Evolutionary conservation across 2,329 filamentous ascomycete genomes (phyloP), one percentile per base, ranked within the genome.

Genomic region (Sporothrix humicola): DNA sequence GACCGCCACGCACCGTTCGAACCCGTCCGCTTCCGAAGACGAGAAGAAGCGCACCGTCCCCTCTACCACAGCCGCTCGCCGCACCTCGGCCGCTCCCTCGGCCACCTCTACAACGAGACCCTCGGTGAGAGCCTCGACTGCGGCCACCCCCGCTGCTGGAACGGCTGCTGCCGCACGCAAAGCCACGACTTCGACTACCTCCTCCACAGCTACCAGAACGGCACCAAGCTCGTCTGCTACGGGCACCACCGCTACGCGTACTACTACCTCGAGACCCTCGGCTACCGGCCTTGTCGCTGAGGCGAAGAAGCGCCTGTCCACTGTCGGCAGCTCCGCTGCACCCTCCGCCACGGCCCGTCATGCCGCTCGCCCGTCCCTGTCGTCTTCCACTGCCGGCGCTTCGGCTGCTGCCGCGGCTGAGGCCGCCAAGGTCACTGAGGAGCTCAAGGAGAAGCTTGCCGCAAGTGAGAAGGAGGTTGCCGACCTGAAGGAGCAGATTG

Each of bases 391-490:
- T 13, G 79, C 79, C n/a, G 79, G 79, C 12, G 80, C 79, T n/a
- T 78, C 83, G 17, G 79, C 69, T 4, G 72, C 81, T 20, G 81
- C 82, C 58, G 80, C 83, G 48, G 82, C 84, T 26, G 79, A 83
- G 17, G 83, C 84, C 8, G 79, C 85, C 23, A 90, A 88, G 81
- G 88, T 89, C 77, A 82, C 88, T 3, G 89, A 91, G 69, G 86
- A 88, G 63, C 83, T 91, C 59, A 91, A 89, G 82, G 80, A 83
- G 8, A 90, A 90, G 80, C 82, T 91, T 26, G 83, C 84, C 4
- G 84, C 87, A 46, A 89, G 87, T 75, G 88, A 91, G 77, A 80
- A 84, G 7, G 87, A 90, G 78, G 86, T 91, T 10, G 84, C 87
- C 72, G 81, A 85, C 13, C 84, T 91, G 44, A 89, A 88, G 79